These are phyloP conservation scores for Coniophora puteana DNA, from an alignment of 1,284 basidiomycete species.

Conservation along the genomic window DNA sequence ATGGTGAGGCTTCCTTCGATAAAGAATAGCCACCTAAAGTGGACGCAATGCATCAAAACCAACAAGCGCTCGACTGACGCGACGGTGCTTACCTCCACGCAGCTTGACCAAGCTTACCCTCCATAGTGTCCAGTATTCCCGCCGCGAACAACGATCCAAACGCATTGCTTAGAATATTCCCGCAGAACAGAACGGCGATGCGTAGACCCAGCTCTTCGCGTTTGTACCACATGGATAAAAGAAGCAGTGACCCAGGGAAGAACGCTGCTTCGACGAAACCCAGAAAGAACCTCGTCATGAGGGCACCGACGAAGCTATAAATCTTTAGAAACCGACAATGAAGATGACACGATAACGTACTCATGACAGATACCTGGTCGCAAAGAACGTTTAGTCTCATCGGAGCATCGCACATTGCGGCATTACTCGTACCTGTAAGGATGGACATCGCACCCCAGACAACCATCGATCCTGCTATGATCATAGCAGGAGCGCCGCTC, in stretches of 20 bases:
- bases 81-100: conserved; percentile 60
- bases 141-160: conserved; percentile 77
- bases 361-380: conserved; percentile 9
- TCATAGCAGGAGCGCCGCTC: conserved; percentile 71
- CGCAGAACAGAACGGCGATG: conserved; percentile 67
- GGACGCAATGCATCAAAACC: too few species aligned
- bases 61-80: background rate
- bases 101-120: conserved; percentile 61
- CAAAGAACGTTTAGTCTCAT: background rate
- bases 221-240: conserved; percentile 46
- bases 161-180: conserved; percentile 74
- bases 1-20: conserved; percentile 68
- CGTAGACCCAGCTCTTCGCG: conserved; percentile 63
- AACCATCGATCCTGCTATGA: conserved; percentile 70
- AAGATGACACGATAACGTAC: background rate
- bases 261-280: conserved; percentile 65
- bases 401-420: conserved; percentile 42
- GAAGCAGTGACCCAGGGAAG: conserved; percentile 55
- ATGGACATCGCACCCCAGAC: conserved; percentile 69
- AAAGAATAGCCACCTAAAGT: conserved; percentile 67
- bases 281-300: conserved; percentile 70
- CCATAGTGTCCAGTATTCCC: conserved; percentile 64
- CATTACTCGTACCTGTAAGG: conserved; percentile 49
- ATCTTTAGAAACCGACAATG: background rate
- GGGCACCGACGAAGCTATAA: conserved; percentile 55